phyloP scores from a whole-genome alignment of 176 grass and related monocot genomes.

The Juncus inflexus region DNA sequence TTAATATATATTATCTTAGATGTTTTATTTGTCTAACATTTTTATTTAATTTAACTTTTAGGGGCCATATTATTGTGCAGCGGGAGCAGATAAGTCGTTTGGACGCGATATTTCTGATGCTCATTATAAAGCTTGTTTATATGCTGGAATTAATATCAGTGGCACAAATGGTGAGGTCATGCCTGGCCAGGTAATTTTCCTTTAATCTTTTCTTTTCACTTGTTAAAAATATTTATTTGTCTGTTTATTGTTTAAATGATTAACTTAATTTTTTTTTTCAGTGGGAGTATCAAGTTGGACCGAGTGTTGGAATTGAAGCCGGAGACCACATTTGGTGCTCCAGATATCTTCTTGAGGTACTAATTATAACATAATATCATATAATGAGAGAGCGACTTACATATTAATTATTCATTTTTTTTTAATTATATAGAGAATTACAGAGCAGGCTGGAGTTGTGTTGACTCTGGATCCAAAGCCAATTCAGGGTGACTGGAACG shows the following conservation, averaged over 20 bases:
- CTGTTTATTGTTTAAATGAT: slow-evolving; percentile 22
- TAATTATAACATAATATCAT: no score
- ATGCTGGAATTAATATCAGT: slow-evolving; percentile 95
- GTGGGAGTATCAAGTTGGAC: slow-evolving; percentile 99
- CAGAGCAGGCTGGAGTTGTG: slow-evolving; percentile 94
- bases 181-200: slow-evolving; percentile 79
- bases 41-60: slow-evolving; percentile 25
- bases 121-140: slow-evolving; percentile 98
- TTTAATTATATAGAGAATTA: slow-evolving; percentile 70
- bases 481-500: slow-evolving; percentile 99
- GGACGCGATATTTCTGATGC: slow-evolving; percentile 98
- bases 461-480: slow-evolving; percentile 95
- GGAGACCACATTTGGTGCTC: slow-evolving; percentile 95
- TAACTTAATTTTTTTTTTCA: slow-evolving; percentile 46
- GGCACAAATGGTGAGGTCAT: slow-evolving; percentile 99
- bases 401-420: slow-evolving; percentile 24
- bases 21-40: background rate
- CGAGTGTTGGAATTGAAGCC: slow-evolving; percentile 94
- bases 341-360: slow-evolving; percentile 98
- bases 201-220: background rate
- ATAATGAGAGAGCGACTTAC: no score
- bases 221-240: background rate
- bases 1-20: background rate
- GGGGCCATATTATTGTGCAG: slow-evolving; percentile 94
- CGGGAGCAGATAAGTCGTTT: slow-evolving; percentile 94